A percentile compares a stretch with the other conserved stretches of the same genome.
phyloP scores from a whole-genome alignment of 2,329 filamentous ascomycete species.

The Pseudovirgaria hyperparasitica region DNA sequence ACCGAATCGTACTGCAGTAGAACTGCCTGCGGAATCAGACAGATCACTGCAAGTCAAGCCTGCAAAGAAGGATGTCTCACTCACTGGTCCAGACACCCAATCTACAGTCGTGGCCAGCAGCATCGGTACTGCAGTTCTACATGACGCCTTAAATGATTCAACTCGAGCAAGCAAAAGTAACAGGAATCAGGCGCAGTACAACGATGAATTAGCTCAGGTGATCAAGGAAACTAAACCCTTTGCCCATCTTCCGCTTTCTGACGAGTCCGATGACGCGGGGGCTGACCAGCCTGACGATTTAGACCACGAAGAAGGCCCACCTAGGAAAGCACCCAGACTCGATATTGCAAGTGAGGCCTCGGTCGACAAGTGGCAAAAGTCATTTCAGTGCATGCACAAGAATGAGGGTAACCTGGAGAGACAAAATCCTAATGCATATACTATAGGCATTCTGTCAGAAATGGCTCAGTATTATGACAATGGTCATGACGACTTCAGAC shows the following conservation, averaged over 20 bases:
- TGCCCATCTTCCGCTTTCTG: conserved; percentile 39
- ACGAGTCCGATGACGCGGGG: conserved; percentile 22
- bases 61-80: conserved; percentile 26
- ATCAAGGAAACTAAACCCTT: conserved; percentile 51
- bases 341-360: conserved; percentile 5
- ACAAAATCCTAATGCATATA: conserved; percentile 58
- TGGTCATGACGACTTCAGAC: conserved; percentile 66
- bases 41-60: conserved; percentile 39
- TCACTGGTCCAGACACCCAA: conserved; percentile 26
- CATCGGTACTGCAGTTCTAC: conserved; percentile 16
- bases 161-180: conserved; percentile 3
- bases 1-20: conserved; percentile 2
- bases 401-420: conserved; percentile 30
- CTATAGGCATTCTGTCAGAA: conserved; percentile 62
- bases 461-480: conserved; percentile 70
- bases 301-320: conserved; percentile 11
- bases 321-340: conserved; percentile 7
- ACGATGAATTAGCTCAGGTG: conserved; percentile 49
- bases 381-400: conserved; percentile 48
- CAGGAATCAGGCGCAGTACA: conserved; percentile 3
- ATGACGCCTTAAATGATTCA: conserved; percentile 6
- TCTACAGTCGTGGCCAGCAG: conserved; percentile 21
- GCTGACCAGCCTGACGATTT: conserved; percentile 14
- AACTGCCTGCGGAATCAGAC: conserved; percentile 10
- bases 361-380: conserved; percentile 19